These are phyloP conservation scores for Diaporthe amygdali DNA, from an alignment of 2,329 filamentous ascomycete species.

Conservation along the genomic window DNA sequence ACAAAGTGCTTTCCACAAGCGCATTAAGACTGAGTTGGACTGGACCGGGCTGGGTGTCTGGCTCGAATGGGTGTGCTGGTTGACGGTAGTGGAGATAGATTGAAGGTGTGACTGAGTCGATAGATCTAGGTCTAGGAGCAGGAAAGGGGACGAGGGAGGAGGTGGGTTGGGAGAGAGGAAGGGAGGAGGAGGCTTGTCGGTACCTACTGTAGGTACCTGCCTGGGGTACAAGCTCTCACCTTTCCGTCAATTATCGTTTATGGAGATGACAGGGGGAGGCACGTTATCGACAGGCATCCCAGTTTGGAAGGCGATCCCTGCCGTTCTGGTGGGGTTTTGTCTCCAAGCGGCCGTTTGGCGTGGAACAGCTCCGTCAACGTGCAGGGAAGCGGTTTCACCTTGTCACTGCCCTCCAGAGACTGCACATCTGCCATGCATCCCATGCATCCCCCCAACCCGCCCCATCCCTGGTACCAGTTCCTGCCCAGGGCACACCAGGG, in stretches of 20 bases:
- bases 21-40: background rate
- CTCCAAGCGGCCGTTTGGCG: conserved; percentile 5
- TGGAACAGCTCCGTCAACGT: conserved; percentile 13
- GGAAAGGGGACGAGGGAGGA: background rate
- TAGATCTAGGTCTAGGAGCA: background rate
- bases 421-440: background rate
- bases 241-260: background rate
- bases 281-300: conserved; percentile 6
- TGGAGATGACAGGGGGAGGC: conserved; percentile 1
- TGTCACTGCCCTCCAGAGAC: background rate
- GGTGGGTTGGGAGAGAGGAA: background rate
- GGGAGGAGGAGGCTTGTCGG: background rate
- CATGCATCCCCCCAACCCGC: background rate
- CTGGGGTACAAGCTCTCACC: background rate
- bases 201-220: background rate
- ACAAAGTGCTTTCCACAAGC: background rate
- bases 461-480: background rate
- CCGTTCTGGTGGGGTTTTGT: background rate
- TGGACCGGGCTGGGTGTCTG: background rate
- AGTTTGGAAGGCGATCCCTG: conserved; percentile 7
- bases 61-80: background rate
- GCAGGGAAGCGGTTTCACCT: conserved; percentile 18
- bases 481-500: background rate
- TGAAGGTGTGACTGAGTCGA: background rate
- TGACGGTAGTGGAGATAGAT: background rate